Percentiles rank a stretch among this genome's conserved stretches.
These are phyloP conservation scores for Rubroboletus satanas DNA, from an alignment of 768 basidiomycete species.

Conservation along the genomic window DNA sequence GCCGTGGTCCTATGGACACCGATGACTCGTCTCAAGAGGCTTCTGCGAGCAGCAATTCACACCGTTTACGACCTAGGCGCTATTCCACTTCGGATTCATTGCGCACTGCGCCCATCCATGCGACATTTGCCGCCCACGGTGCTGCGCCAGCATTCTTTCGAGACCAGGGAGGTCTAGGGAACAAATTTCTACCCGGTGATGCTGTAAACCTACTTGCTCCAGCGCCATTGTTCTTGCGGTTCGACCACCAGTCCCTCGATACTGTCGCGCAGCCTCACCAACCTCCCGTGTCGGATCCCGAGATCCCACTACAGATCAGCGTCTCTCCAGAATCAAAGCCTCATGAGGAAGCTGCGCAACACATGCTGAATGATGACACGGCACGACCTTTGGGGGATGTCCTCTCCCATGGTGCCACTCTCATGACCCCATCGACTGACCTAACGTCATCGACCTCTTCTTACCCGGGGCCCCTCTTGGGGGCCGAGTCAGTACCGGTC, in stretches of 20 bases:
- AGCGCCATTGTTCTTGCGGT: conserved; percentile 11
- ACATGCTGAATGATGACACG: conserved; percentile 10
- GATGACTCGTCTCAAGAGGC: conserved; percentile 32
- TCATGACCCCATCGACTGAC: conserved; percentile 3
- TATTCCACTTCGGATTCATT: conserved; percentile 23
- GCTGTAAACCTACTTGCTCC: conserved; percentile 14
- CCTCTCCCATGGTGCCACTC: conserved; percentile 9
- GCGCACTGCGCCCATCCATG: conserved; percentile 3
- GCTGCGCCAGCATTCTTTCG: conserved; percentile 11
- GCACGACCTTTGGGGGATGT: conserved; percentile 11
- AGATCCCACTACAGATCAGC: conserved; percentile 5
- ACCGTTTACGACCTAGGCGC: conserved; percentile 17
- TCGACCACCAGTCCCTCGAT: conserved; percentile 6
- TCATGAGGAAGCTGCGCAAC: conserved; percentile 6
- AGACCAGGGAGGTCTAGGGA: conserved; percentile 2
- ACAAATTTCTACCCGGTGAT: background rate
- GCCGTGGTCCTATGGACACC: conserved; percentile 26
- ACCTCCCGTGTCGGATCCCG: background rate
- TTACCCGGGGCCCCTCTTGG: background rate
- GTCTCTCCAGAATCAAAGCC: background rate
- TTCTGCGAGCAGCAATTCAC: conserved; percentile 22
- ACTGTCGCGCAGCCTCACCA: conserved; percentile 6
- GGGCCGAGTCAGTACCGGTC: background rate
- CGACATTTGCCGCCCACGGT: conserved; percentile 11
- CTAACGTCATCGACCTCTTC: background rate